Evolutionary conservation across 2,329 filamentous ascomycete genomes (phyloP).

Genomic region (Pseudogymnoascus sp.): DNA sequence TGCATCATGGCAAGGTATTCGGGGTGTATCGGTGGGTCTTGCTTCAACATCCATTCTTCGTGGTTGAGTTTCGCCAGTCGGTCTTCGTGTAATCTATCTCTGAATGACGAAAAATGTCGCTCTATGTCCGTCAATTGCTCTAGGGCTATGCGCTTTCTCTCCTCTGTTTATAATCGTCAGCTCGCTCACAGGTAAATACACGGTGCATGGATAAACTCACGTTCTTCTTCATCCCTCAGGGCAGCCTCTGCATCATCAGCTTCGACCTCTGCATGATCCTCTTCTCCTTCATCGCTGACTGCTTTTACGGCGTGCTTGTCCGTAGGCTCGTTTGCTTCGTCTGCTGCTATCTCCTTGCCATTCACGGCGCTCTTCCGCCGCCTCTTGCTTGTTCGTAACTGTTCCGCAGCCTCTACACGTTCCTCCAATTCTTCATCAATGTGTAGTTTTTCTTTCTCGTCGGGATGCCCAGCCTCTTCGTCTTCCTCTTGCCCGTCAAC

Average conservation of each 20-base stretch:
- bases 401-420: slow-evolving; percentile 1
- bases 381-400: slow-evolving; percentile 6
- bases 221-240: slow-evolving; percentile 57
- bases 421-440: slow-evolving; percentile 17
- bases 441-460: slow-evolving; percentile 31
- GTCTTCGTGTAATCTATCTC: slow-evolving; percentile 86
- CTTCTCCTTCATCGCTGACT: slow-evolving; percentile 30
- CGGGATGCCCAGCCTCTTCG: slow-evolving; percentile 35
- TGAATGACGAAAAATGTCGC: slow-evolving; percentile 78
- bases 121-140: slow-evolving; percentile 76
- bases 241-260: slow-evolving; percentile 52
- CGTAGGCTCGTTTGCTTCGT: neutral
- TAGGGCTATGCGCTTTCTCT: slow-evolving; percentile 71
- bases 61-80: slow-evolving; percentile 72
- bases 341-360: neutral
- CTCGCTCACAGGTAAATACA: neutral
- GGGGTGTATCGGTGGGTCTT: slow-evolving; percentile 67
- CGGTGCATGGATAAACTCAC: slow-evolving; percentile 35
- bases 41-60: slow-evolving; percentile 55
- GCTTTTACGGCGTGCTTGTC: slow-evolving; percentile 6
- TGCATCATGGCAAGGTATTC: slow-evolving; percentile 87
- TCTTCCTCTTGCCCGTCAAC: slow-evolving; percentile 42
- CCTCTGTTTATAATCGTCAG: slow-evolving; percentile 46
- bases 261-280: slow-evolving; percentile 48
- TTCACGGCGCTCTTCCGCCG: neutral